Evolutionary conservation across 2,329 filamentous ascomycete genomes (phyloP).

Genomic region (Verticillium tricorpus): DNA sequence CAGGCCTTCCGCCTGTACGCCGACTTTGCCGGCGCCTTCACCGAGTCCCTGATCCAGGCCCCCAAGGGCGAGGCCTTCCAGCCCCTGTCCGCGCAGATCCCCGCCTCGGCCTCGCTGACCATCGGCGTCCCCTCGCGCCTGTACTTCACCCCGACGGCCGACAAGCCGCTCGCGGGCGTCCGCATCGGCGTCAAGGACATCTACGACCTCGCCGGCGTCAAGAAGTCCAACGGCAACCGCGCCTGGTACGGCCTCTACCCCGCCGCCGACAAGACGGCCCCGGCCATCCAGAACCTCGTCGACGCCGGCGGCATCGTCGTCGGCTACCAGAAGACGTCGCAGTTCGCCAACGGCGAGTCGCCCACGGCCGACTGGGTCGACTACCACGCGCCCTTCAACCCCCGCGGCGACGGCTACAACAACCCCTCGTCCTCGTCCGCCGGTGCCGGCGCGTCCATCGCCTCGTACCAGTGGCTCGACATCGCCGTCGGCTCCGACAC

Average conservation of each 20-base stretch:
- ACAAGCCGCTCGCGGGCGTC: constrained; percentile 56
- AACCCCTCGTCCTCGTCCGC: constrained; percentile 35
- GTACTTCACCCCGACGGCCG: constrained; percentile 47
- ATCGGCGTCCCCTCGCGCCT: constrained; percentile 55
- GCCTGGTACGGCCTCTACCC: constrained; percentile 53
- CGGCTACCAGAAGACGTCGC: constrained; percentile 39
- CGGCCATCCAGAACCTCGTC: constrained; percentile 50
- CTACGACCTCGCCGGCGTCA: constrained; percentile 50
- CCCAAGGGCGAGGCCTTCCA: constrained; percentile 27
- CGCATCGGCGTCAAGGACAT: constrained; percentile 61
- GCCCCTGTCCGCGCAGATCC: constrained; percentile 25
- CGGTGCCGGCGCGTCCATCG: constrained; percentile 27
- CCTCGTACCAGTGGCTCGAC: constrained; percentile 40
- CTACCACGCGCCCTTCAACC: constrained; percentile 34
- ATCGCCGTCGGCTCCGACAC: constrained; percentile 39
- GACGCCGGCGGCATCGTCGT: constrained; percentile 50
- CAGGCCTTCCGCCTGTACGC: constrained; percentile 30
- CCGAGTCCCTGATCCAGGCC: constrained; percentile 23
- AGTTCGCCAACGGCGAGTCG: constrained; percentile 35
- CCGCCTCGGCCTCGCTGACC: constrained; percentile 21
- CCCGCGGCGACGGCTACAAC: constrained; percentile 42
- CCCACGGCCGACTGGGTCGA: constrained; percentile 42
- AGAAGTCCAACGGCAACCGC: constrained; percentile 48
- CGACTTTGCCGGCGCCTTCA: constrained; percentile 27
- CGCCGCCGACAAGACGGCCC: constrained; percentile 38